Conservation (phyloP, 352 stramenopile species). For the Pythium dissotocum region DNA sequence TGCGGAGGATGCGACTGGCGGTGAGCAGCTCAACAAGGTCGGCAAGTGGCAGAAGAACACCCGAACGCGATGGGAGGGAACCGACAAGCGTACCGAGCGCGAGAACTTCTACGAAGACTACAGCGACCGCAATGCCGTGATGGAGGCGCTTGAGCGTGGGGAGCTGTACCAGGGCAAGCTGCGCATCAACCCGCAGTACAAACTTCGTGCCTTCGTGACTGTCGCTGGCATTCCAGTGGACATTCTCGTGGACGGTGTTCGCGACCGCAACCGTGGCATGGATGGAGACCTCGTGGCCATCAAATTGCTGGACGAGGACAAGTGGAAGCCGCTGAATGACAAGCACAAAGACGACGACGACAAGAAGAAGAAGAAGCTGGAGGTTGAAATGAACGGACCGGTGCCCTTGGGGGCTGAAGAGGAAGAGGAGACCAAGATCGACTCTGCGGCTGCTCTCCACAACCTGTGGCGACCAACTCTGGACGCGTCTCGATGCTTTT, state of each 20-base stretch:
- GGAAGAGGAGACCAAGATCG: background rate
- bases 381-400: conserved; percentile 9
- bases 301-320: conserved; percentile 43
- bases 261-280: conserved; percentile 74
- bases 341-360: conserved; percentile 28
- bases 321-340: conserved; percentile 56
- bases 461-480: conserved; percentile 26
- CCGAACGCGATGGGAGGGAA: background rate
- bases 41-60: conserved; percentile 1
- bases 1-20: background rate
- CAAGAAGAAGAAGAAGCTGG: conserved; percentile 11
- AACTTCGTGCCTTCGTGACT: conserved; percentile 75
- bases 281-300: conserved; percentile 83
- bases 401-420: conserved; percentile 6
- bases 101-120: conserved; percentile 27
- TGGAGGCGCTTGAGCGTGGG: conserved; percentile 29
- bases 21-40: background rate
- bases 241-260: conserved; percentile 68
- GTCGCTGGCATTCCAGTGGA: conserved; percentile 76
- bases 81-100: background rate
- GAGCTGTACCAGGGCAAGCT: conserved; percentile 60
- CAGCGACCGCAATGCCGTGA: conserved; percentile 11
- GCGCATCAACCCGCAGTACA: conserved; percentile 73
- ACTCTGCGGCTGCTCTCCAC: conserved; percentile 8
- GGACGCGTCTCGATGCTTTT: conserved; percentile 23